Percentiles rank a stretch among this genome's conserved stretches.
Conservation (phyloP, 2,329 filamentous ascomycete species). For the Curvularia lunata region DNA sequence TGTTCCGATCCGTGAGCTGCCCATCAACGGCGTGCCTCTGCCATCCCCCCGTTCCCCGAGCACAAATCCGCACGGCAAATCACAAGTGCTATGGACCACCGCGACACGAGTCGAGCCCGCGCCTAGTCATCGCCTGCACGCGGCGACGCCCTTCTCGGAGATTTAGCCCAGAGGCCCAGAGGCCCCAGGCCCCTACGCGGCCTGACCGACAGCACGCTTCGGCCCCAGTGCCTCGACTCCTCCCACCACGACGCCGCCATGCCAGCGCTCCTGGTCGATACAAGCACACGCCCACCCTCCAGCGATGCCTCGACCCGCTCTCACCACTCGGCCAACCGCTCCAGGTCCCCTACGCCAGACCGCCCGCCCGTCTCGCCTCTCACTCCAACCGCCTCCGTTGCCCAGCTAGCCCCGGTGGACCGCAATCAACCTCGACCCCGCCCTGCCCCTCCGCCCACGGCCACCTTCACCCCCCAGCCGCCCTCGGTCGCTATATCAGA, state of each 20-base stretch:
- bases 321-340: constrained; percentile 30
- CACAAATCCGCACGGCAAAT: constrained; percentile 13
- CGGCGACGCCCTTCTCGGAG: constrained; percentile 17
- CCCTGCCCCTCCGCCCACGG: constrained; percentile 37
- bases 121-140: constrained; percentile 21
- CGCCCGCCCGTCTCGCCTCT: constrained; percentile 51
- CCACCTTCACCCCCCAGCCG: constrained; percentile 52
- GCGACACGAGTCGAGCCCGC: constrained; percentile 14
- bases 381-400: constrained; percentile 45
- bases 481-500: constrained; percentile 55
- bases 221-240: constrained; percentile 26
- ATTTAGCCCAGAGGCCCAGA: constrained; percentile 13
- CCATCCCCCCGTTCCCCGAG: constrained; percentile 5
- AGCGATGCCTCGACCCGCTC: constrained; percentile 34
- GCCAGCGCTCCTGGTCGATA: constrained; percentile 47
- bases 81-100: constrained; percentile 20
- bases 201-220: constrained; percentile 21
- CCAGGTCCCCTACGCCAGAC: constrained; percentile 42
- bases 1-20: constrained; percentile 4
- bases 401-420: constrained; percentile 44
- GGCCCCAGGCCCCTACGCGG: constrained; percentile 12
- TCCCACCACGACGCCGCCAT: constrained; percentile 41
- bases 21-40: constrained; percentile 6
- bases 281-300: constrained; percentile 32
- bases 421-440: constrained; percentile 34